phyloP scores from a whole-genome alignment of 78 protist species.

The Emiliania huxleyi region DNA sequence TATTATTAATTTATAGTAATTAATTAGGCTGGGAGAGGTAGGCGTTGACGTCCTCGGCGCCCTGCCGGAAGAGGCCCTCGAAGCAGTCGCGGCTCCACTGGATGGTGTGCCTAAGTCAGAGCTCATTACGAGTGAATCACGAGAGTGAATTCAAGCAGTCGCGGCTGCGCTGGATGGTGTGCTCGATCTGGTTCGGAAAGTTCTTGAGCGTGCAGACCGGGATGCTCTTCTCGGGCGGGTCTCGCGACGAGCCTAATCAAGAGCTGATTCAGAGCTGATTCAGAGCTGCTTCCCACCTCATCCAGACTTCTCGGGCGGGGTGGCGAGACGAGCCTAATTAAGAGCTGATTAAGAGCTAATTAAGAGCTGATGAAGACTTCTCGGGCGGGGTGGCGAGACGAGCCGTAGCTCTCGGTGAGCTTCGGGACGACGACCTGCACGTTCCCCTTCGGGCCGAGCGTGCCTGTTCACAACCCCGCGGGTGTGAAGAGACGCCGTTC shows the following conservation, averaged over 20 bases:
- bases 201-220: conserved; percentile 76
- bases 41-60: conserved; percentile 71
- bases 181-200: conserved; percentile 72
- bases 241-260: no score
- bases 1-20: conserved; percentile 74
- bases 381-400: no score
- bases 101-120: no score
- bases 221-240: conserved; percentile 75
- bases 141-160: conserved; percentile 74
- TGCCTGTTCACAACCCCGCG: no score
- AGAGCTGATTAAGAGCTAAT: no score
- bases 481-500: no score
- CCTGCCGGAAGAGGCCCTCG: conserved; percentile 74
- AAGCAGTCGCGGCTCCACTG: conserved; percentile 75
- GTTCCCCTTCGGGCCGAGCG: conserved; percentile 74
- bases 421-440: conserved; percentile 67
- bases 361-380: no score
- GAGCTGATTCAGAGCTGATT: no score
- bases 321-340: no score
- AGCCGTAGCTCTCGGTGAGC: conserved; percentile 73
- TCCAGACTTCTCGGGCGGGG: no score
- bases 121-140: background rate
- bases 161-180: conserved; percentile 73
- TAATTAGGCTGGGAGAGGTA: conserved; percentile 69
- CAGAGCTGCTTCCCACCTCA: no score